These are phyloP conservation scores for Naganishia sp. DNA, from an alignment of 1,284 basidiomycete species.

Conservation along the genomic window DNA sequence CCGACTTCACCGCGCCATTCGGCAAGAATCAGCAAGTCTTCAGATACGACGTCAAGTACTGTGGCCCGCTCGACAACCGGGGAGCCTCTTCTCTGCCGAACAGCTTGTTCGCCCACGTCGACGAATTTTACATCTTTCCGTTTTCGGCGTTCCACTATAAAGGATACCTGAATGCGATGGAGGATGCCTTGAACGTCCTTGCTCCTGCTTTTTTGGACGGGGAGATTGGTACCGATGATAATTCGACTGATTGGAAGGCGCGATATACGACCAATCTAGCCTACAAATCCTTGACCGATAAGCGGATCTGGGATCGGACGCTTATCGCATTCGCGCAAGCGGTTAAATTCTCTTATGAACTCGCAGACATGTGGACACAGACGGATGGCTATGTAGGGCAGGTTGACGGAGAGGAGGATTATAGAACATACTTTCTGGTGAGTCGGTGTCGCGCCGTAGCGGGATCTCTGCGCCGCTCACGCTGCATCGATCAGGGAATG, in stretches of 20 bases:
- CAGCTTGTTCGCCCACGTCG: conserved; percentile 23
- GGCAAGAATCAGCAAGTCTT: conserved; percentile 10
- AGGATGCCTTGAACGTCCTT: conserved; percentile 21
- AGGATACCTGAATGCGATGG: conserved; percentile 12
- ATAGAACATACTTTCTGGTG: conserved; percentile 19
- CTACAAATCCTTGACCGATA: conserved; percentile 12
- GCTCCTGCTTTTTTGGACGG: conserved; percentile 22
- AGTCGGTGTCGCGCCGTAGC: background rate
- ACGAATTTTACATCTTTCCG: conserved; percentile 23
- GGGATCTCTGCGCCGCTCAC: no score
- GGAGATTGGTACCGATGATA: conserved; percentile 13
- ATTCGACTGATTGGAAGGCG: conserved; percentile 18
- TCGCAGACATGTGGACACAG: conserved; percentile 26
- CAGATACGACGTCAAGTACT: conserved; percentile 23
- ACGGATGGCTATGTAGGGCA: conserved; percentile 22
- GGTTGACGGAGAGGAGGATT: conserved; percentile 16
- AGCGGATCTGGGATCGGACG: conserved; percentile 15
- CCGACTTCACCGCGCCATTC: conserved; percentile 5
- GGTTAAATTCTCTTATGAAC: conserved; percentile 24
- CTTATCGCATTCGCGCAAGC: conserved; percentile 25
- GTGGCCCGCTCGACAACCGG: conserved; percentile 23
- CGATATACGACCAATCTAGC: conserved; percentile 17
- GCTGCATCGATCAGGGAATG: background rate
- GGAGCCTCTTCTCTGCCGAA: conserved; percentile 7
- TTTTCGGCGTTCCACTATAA: conserved; percentile 20